Evolutionary conservation across 2,329 filamentous ascomycete genomes (phyloP), one percentile per base, ranked within the genome.

Genomic region (Pseudogymnoascus sp.): DNA sequence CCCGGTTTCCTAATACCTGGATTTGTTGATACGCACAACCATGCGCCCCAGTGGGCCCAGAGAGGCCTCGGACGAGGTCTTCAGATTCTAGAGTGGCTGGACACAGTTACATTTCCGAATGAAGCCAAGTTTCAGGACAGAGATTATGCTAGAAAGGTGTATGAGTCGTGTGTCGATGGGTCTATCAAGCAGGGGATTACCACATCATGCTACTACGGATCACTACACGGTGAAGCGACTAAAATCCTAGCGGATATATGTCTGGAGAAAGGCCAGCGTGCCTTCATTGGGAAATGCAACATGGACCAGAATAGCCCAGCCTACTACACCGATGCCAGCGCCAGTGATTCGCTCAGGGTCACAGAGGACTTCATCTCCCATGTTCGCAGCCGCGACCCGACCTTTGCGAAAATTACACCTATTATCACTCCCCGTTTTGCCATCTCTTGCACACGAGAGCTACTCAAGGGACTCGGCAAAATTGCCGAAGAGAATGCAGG

Each of bases 181-280:
- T 95, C 91, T 0, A 82, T 97, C 4, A 82, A 89, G 21, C 86
- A 96, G 73, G 93, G 93, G 67, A 97, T 93, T 14, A 97, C 93
- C 0, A 93, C 89, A 10, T 91, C 91, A 6, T 85, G 90, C 16
- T 97, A 97, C 81, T 97, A 89, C 74, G 91, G 92, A 64, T 97
- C 93, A 21, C 85, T 91, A 66, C 87, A 96, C 74, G 88, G 95
- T 1, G 80, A 84, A 1, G 86, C 91, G 1, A 97, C 93, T 8
- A 96, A 96, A 72, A 82, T 96, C 10, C 85, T 97, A 3, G 89
- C 92, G 0, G 85, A 90, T 67, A 83, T 96, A 16, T 96, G 93
- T 71, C 80, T 89, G n/a, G 72, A 77, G 0, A 79, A 85, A 26
- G 93, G 93, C 60, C 93, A 97, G 76, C 82, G 93, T 61, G 93